Evolutionary conservation across 495 filamentous ascomycete species (phyloP), one percentile per base, ranked within the genome.

Genomic region (Annulohypoxylon bovei): DNA sequence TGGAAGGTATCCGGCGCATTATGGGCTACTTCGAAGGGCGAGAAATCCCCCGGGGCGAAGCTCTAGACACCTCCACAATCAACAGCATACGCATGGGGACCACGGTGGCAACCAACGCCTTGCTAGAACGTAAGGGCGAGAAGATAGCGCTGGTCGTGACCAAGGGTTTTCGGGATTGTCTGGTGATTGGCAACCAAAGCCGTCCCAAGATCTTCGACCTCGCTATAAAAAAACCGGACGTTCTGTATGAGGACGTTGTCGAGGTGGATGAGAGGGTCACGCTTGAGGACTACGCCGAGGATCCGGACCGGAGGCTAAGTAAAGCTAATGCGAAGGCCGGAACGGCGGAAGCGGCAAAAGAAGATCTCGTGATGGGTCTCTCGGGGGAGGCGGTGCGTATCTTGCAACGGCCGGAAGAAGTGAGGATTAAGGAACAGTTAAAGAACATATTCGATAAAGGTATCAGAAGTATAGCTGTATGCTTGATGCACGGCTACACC

Each of bases 121-220:
- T 99, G 61, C 83, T 99, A 1, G 96, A 99, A 79, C 81, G 95
- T 62, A 99, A 98, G 79, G 95, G 95, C 5, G 95, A 97, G 79
- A 89, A 88, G 71, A 97, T 96, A 65, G 95, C 90, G 2, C 85
- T 99, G 72, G 86, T 98, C 20, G 93, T 96, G 8, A 98, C 96
- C 1, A 91, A 93, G 76, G 95, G 95, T 0, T 99, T 99, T 80
- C 91, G 89, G 53, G 95, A 99, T 79, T 93, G 95, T 67, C 84
- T 98, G 20, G 89, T 92, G 37, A 95, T 95, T 63, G 92, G 92
- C 16, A 94, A 95, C 77, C 93, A 96, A 76, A 91, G 90, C 18
- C 83, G 93, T 0, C 93, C 93, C 2, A 89, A 88, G 71, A 94
- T 96, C 65, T 96, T 96, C 65, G 93, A 96, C 73, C 79, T 96